phyloP scores from a whole-genome alignment of 2,329 filamentous ascomycete genomes.

The Rasamsonia emersonii region DNA sequence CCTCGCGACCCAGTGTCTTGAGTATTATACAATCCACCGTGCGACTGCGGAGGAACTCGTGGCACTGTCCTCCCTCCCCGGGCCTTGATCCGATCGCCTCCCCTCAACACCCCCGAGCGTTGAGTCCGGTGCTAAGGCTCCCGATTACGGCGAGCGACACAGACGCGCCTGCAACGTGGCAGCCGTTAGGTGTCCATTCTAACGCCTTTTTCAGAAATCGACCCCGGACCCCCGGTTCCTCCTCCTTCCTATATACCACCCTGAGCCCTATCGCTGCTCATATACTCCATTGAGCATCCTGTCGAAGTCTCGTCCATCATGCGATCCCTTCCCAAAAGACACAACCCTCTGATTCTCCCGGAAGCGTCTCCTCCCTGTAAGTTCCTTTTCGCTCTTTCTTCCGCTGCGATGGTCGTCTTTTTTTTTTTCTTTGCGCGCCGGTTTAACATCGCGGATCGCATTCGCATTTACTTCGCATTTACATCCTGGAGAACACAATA shows the following conservation, averaged over 20 bases:
- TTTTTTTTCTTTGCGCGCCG: constrained; percentile 13
- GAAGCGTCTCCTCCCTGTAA: constrained; percentile 38
- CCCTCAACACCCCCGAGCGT: constrained; percentile 3
- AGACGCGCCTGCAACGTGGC: constrained; percentile 40
- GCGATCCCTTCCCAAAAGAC: constrained; percentile 38
- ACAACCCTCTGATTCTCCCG: constrained; percentile 38
- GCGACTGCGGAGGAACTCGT: too few species aligned
- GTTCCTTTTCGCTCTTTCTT: constrained; percentile 15
- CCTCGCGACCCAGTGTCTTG: too few species aligned
- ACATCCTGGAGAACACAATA: too few species aligned
- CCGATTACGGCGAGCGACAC: constrained; percentile 7
- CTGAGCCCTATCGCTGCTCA: constrained; percentile 1
- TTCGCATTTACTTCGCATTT: constrained; percentile 6
- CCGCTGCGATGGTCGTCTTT: too few species aligned
- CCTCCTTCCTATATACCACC: constrained; percentile 3
- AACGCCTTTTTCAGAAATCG: constrained; percentile 3
- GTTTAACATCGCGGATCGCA: too few species aligned
- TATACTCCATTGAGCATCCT: too few species aligned
- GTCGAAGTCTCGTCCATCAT: constrained; percentile 29
- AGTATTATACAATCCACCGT: too few species aligned
- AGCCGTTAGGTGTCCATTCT: constrained; percentile 19
- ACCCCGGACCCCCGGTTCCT: constrained; percentile 2
- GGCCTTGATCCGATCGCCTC: not conserved
- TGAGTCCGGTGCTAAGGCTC: constrained; percentile 3
- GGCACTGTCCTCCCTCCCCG: too few species aligned